Evolutionary conservation across 805 yeast genomes (phyloP), one percentile per base, ranked within the genome.

Genomic region (Saccharomycopsis selenospora): DNA sequence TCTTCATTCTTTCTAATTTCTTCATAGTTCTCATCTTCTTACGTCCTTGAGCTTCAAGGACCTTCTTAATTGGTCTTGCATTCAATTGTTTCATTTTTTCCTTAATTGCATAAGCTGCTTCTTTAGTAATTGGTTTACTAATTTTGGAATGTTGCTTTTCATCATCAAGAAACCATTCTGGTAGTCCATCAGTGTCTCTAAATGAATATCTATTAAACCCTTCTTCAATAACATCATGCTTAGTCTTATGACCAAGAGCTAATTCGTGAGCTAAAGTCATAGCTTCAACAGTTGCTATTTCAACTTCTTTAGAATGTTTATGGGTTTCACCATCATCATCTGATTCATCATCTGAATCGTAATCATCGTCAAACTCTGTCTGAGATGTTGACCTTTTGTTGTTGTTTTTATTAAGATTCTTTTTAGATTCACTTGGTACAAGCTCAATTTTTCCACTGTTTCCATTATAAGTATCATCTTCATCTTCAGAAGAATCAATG

Each of bases 11-110:
- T 63, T 90, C 97, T 55, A 91, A 69, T 62, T 95, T 79, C 61
- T 82, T 79, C 58, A 84, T 73, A 3, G 97, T 95, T 66, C 96
- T 81, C 86, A 85, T 75, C 76, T 85, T 85, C 82, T 91, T 91
- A 67, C 99, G 82, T 22, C 95, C 97, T 64, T 87, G 82, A 3
- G 99, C 99, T 68, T 93, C 99, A 57, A 86, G 77, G n/a, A 93
- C 97, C 77, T 93, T 93, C 79, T 93, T 93, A 61, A 93, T 91
- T 8, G 99, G 99, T 65, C 99, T 80, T 8, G 99, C 97, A 66
- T 93, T 93, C 64, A 93, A 69, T 53, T 90, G 84, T 61, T 72
- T 79, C 72, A 79, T 67, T 62, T 84, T 85, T 57, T 82, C 90
- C 59, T 80, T 82, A 50, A 85, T 69, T 0, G 91, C 93, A 51